Evolutionary conservation across 257 asterid species (phyloP), one percentile per base, ranked within the genome.

Genomic region (Cordia subcordata): DNA sequence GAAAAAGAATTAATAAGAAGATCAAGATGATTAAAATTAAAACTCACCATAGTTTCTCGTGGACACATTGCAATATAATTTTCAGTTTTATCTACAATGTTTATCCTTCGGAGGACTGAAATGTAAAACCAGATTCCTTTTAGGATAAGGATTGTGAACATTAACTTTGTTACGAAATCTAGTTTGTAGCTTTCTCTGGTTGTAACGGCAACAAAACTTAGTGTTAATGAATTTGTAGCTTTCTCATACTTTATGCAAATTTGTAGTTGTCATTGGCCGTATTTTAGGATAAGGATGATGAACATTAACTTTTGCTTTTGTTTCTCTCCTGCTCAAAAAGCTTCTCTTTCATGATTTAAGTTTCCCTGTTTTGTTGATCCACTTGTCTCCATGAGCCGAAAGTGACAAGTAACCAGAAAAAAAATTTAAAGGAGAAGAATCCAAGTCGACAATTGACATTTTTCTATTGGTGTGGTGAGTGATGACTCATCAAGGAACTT

Each of bases 381-480:
- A 20, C 11, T 8, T 46, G 57, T 62, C 17, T 5, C 38, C 23
- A 66, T 35, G 42, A 37, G 40, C 39, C 51, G n/a, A n/a, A n/a
- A n/a, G n/a, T n/a, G n/a, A 75, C 62, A 64, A 44, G 8, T 23
- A 42, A 60, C 20, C 75, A 64, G n/a, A n/a, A n/a, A n/a, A 70
- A 69, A 37, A 54, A 46, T 17, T 5, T 0, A 13, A 17, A 52
- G 50, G 70, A 37, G 49, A 27, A 65, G 32, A 66, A 74, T 63
- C 47, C 9, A 40, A 54, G 38, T 55, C 57, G 58, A 68, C 57
- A 60, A 49, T 45, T 49, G 27, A 51, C 52, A 49, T 39, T 66
- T 63, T 74, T 51, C 54, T 58, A 66, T 74, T 79, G 75, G 80
- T 59, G n/a, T n/a, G 72, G 22, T 27, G 35, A 27, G 53, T 72